Evolutionary conservation across 1,139 yeast genomes (phyloP), one percentile per base, ranked within the genome.

Genomic region (Kazachstania sp.): DNA sequence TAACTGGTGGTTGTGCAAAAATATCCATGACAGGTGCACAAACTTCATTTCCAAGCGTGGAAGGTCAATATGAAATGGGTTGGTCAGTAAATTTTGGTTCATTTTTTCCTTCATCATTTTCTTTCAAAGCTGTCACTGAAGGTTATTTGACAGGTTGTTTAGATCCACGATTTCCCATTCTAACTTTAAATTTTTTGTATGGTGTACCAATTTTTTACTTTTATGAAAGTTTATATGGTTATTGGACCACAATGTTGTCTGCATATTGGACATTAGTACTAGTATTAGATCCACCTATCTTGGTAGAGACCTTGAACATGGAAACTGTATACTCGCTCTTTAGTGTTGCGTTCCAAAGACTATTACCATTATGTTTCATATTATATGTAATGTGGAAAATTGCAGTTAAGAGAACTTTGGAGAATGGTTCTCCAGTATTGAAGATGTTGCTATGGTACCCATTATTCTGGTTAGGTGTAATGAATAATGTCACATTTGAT

Each of bases 401-500:
- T 40, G 73, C 86, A 1, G 72, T 77, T 19, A 63, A 63, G 46
- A 55, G 66, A 45, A 67, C 75, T 12, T 50, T 71, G 42, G 60
- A 59, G 18, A 60, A 68, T 46, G 66, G 73, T 0, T 71, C 77
- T 0, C 70, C 81, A 1, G 50, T 87, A 20, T 73, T 79, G 44
- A 75, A 86, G 47, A 57, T 79, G 0, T 37, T 83, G 0, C 61
- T 82, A 38, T 90, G 95, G 92, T 83, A 84, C 53, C 84, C 90
- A 0, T 71, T 83, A 5, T 84, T 85, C 59, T 87, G 95, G 95
- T 58, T 86, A 2, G 96, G 97, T 1, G 74, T 86, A 38, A 71
- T 88, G 58, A 90, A 90, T 61, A 88, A 88, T 64, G 75, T 86
- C 57, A 87, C 95, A 0, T 88, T 90, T 66, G 97, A 87, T 58